Base-by-base conservation (phyloP, 805 yeast genomes). In the Allodekkera sacchari region DNA sequence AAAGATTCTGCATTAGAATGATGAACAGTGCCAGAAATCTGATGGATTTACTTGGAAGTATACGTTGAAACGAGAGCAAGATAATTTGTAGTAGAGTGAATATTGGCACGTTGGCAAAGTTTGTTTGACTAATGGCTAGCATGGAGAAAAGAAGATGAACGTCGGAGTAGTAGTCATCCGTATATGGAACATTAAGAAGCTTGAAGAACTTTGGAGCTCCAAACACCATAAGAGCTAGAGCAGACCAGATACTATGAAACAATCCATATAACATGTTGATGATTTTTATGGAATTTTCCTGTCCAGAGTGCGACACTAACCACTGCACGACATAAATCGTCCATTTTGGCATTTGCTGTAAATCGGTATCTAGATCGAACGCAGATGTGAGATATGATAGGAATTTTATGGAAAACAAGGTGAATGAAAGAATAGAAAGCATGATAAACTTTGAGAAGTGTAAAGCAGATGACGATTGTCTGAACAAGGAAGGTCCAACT, bases 1-100 rank as follows among this genome's bases (percentile, higher is more conserved):
- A 60, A 25, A 85, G 61, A 43, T 84, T 77, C 50, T 85, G 94
- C 30, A 85, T 42, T 15, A 80, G 52, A 3, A 85, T 41, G 2
- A 59, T 57, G 36, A 68, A 55, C 4, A 63, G 26, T 0, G 56
- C 34, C 4, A 49, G 31, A 37, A 23, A 28, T 28, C 21, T 28
- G 25, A 23, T 29, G 3, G 36, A 22, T 12, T 47, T 13, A 20
- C 37, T 10, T 12, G 39, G 36, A 10, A 39, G 25, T 12, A 45
- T 31, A 5, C 11, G 39, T 12, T 22, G 27, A 25, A 53, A 39
- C 0, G 47, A 35, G 3, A 41, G 8, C 34, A 74, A 57, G 3
- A 62, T 28, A 0, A 52, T 21, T 1, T 68, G 25, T 8, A 63
- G 32, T 4, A 52, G 43, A 2, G 50, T 32, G 17, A 67, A 44